Base-by-base conservation (phyloP, 2,329 filamentous ascomycete species). In the Acarospora socialis region DNA sequence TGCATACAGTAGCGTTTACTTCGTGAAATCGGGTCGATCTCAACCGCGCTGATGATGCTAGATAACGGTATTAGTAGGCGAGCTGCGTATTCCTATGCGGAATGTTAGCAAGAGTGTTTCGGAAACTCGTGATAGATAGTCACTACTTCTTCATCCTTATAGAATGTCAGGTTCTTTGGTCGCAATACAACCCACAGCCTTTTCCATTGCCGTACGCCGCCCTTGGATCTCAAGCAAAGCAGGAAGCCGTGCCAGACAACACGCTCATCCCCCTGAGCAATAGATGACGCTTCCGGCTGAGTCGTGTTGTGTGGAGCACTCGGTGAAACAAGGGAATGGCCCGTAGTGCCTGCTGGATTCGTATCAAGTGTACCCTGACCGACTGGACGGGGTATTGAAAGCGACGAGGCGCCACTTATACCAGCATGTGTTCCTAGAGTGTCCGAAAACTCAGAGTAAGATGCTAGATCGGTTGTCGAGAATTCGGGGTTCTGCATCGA, bases 241-340 rank as follows among this genome's bases (percentile, higher is more conserved):
- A 95, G 70, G 66, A 83, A 86, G 31, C 87, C 86, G 51, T 95
- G 84, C 69, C 81, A 93, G 26, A 95, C 70, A n/a, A 95, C 78
- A 16, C 86, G 77, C 52, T 93, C 86, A 1, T 78, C 75, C 41
- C 90, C 82, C 34, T 67, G 62, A 33, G 77, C 66, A 23, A 63
- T 44, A 37, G 51, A 72, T 79, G 6, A 62, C 50, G 32, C 77
- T 80, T 27, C 70, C 24, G 9, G 32, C 33, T 15, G 35, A 29
- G 4, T 10, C 15, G 21, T 36, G 35, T n/a, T 22, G 34, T 10
- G 22, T n/a, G n/a, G n/a, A n/a, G n/a, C n/a, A n/a, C n/a, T n/a
- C n/a, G n/a, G n/a, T n/a, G n/a, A n/a, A n/a, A n/a, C n/a, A n/a
- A n/a, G n/a, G n/a, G n/a, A n/a, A n/a, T n/a, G n/a, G n/a, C n/a